Base-by-base conservation (phyloP, 768 basidiomycete genomes). In the Cystofilobasidium bisporidii region DNA sequence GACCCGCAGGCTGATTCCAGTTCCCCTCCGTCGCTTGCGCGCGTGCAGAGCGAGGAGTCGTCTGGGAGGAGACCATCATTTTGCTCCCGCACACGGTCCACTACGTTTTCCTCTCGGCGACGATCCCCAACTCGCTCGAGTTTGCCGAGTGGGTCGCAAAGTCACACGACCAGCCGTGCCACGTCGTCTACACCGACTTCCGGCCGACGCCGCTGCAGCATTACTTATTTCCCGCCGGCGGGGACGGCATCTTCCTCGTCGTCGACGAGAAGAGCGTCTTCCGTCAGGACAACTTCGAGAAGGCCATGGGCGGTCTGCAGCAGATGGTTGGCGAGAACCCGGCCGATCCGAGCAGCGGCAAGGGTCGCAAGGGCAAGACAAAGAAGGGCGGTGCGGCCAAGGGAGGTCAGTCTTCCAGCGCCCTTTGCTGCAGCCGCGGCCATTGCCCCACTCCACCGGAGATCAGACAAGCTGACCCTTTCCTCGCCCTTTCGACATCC, bases 241-340 rank as follows among this genome's bases (percentile, higher is more conserved):
- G 90, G 1, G 92, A 98, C 71, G 96, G 96, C 12, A 97, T 99
- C 53, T 96, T 91, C 76, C 81, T 99, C 2, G 96, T 99, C 1
- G 90, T 99, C n/a, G 97, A 99, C 74, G 96, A 99, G 79, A 92
- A 94, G 79, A 86, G 92, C 65, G 90, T 93, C 69, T 99, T 99
- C 73, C 81, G 89, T 33, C 96, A 99, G 75, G 96, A 98, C 72
- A 98, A 91, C 75, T 99, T 99, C 78, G 86, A 84, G 74, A 97
- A 93, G 75, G 94, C 94, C 0, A 99, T 99, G 96, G 91, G 91
- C 14, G 87, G 89, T 73, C 77, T 99, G 22, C 87, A 88, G 69
- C 89, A 90, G 47, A 83, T 78, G 69, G 80, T 83, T 77, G 93
- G 92, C 4, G 91, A 96, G 61, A 93, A 96, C 76, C 69, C 69